Evolutionary conservation across 306 rosid species (phyloP).

Genomic region (Ormosia semicastrata): DNA sequence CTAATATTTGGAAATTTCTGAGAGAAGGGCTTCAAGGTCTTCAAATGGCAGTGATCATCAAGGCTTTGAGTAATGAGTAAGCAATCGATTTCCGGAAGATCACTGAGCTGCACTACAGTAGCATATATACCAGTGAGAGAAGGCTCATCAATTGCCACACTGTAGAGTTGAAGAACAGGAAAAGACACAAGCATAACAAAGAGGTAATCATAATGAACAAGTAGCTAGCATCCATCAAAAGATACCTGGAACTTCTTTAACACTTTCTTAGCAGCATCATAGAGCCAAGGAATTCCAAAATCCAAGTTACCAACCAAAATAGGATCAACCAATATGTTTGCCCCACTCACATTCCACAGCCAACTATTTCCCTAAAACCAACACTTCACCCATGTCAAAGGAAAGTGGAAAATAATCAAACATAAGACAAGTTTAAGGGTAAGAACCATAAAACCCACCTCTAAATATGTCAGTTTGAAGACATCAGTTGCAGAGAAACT

Average conservation of each 20-base stretch:
- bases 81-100: slow-evolving; percentile 86
- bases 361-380: slow-evolving; percentile 79
- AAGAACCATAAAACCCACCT: slow-evolving; percentile 53
- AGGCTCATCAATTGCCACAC: slow-evolving; percentile 15
- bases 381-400: slow-evolving; percentile 10
- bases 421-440: slow-evolving; percentile 6
- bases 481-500: slow-evolving; percentile 49
- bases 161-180: background rate
- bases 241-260: slow-evolving; percentile 75
- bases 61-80: slow-evolving; percentile 88
- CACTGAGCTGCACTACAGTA: slow-evolving; percentile 70
- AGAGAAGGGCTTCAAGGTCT: slow-evolving; percentile 75
- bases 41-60: slow-evolving; percentile 97
- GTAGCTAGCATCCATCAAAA: slow-evolving; percentile 15
- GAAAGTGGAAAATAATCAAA: slow-evolving; percentile 17
- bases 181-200: slow-evolving; percentile 1
- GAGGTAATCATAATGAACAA: background rate
- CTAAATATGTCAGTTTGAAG: slow-evolving; percentile 82
- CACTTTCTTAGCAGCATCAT: slow-evolving; percentile 85
- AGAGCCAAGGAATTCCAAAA: slow-evolving; percentile 95
- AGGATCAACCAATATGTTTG: slow-evolving; percentile 82
- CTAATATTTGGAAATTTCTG: slow-evolving; percentile 58
- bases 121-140: slow-evolving; percentile 31
- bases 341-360: slow-evolving; percentile 77
- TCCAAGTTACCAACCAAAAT: slow-evolving; percentile 93